phyloP scores from a whole-genome alignment of 257 asterid genomes.

The Striga asiatica region DNA sequence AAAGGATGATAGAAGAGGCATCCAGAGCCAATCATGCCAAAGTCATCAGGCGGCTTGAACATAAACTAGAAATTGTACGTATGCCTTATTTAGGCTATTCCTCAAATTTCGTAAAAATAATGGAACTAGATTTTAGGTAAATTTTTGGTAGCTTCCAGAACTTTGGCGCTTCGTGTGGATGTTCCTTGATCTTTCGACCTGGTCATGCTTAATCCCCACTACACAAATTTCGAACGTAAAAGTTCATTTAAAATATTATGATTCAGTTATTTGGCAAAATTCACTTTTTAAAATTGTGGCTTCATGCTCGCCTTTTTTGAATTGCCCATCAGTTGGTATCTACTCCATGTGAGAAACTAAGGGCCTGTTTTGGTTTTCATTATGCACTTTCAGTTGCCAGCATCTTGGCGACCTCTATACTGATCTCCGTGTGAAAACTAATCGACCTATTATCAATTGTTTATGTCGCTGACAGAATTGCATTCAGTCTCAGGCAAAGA shows the following conservation, averaged over 20 bases:
- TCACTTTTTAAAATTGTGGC: too few relatives aligned
- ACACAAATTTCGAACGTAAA: not conserved
- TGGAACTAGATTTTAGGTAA: conserved; percentile 2
- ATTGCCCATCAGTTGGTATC: too few relatives aligned
- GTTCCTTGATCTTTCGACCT: not conserved
- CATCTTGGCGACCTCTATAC: not conserved
- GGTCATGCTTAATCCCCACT: not conserved
- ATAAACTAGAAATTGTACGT: conserved; percentile 78
- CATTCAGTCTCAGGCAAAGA: conserved; percentile 80
- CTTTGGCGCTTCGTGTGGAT: not conserved
- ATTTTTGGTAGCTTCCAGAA: not conserved
- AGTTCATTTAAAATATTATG: too few relatives aligned
- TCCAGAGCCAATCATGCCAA: conserved; percentile 48
- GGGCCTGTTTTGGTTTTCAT: not conserved
- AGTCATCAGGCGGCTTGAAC: conserved; percentile 78
- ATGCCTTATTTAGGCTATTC: conserved; percentile 9
- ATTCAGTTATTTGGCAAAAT: too few relatives aligned
- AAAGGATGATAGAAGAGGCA: conserved; percentile 68
- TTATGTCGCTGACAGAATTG: conserved; percentile 13
- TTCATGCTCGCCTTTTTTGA: too few relatives aligned
- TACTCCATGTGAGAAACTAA: not conserved
- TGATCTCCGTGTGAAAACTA: not conserved
- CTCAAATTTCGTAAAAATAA: not conserved
- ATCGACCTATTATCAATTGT: not conserved
- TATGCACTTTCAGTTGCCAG: not conserved